Percentiles rank a stretch among this genome's conserved stretches.
These are phyloP conservation scores for Avena insularis DNA, from an alignment of 176 grass and related monocot species.

Conservation along the genomic window DNA sequence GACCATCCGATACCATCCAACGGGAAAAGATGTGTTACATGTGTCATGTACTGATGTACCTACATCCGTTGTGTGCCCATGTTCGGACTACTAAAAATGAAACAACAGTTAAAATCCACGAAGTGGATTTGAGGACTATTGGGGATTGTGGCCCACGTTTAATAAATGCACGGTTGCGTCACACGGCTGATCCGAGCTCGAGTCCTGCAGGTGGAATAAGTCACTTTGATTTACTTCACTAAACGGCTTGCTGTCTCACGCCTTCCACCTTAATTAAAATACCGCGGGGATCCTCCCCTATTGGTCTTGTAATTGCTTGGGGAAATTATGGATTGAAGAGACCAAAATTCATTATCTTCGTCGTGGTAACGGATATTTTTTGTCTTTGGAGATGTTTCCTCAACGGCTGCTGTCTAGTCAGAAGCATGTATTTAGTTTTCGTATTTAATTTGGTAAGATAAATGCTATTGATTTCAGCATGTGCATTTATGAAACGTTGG, in stretches of 20 bases:
- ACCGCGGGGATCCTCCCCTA: too few relatives aligned
- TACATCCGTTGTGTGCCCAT: background rate
- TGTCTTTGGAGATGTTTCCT: background rate
- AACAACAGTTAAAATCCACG: background rate
- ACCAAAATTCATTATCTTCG: background rate
- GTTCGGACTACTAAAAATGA: slow-evolving; percentile 5
- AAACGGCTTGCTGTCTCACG: too few relatives aligned
- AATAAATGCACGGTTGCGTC: background rate
- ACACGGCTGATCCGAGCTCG: too few relatives aligned
- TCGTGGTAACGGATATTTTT: background rate
- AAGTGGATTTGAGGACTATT: background rate
- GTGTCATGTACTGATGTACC: background rate
- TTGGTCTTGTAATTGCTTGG: background rate
- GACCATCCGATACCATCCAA: slow-evolving; percentile 5
- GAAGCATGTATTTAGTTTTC: slow-evolving; percentile 1
- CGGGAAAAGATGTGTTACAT: background rate
- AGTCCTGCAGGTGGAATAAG: too few relatives aligned
- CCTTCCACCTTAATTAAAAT: too few relatives aligned
- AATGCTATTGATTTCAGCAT: background rate
- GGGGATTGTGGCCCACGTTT: background rate
- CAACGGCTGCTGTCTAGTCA: background rate
- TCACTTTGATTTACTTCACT: too few relatives aligned
- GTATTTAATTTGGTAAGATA: slow-evolving; percentile 8
- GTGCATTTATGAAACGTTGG: background rate
- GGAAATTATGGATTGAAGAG: background rate